Percentiles rank a stretch among this genome's conserved stretches.
These are phyloP conservation scores for Aspergillus avenaceus DNA, from an alignment of 495 filamentous ascomycete genomes.

Conservation along the genomic window DNA sequence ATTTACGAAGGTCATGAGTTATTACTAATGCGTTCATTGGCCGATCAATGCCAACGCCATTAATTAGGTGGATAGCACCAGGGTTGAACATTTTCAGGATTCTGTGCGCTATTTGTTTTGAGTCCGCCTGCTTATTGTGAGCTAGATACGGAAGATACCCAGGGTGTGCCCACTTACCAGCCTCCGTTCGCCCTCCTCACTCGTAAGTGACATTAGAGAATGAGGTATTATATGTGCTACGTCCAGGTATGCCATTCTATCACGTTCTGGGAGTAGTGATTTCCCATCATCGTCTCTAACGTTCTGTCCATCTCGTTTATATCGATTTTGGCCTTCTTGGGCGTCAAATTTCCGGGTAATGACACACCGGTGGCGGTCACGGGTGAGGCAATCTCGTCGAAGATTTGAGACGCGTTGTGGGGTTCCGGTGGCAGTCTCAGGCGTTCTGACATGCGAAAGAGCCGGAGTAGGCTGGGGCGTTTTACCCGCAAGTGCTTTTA, in stretches of 20 bases:
- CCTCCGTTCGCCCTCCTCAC: background rate
- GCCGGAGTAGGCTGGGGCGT: slow-evolving; percentile 1
- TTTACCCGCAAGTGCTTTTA: slow-evolving; percentile 2
- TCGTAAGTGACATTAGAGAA: slow-evolving; percentile 4
- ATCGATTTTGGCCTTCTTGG: slow-evolving; percentile 2
- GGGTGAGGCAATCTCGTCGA: background rate
- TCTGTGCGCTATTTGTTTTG: background rate
- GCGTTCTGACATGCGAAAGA: background rate
- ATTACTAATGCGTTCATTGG: slow-evolving; percentile 5
- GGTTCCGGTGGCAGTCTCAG: slow-evolving; percentile 3
- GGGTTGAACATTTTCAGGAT: slow-evolving; percentile 6
- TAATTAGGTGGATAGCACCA: slow-evolving; percentile 1
- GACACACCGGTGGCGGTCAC: slow-evolving; percentile 11
- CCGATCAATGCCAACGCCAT: slow-evolving; percentile 1
- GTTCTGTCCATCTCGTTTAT: background rate
- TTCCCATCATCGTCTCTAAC: slow-evolving; percentile 9
- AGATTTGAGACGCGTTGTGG: slow-evolving; percentile 4
- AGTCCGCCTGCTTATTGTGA: background rate
- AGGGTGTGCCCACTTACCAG: slow-evolving; percentile 4
- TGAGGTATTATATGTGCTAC: slow-evolving; percentile 13
- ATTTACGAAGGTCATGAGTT: background rate
- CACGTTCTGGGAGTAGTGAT: background rate
- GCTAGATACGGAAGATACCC: background rate
- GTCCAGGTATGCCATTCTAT: background rate
- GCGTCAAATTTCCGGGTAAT: slow-evolving; percentile 3